Evolutionary conservation across 176 grass and related monocot species (phyloP).

Genomic region (Saccharum spontaneum): DNA sequence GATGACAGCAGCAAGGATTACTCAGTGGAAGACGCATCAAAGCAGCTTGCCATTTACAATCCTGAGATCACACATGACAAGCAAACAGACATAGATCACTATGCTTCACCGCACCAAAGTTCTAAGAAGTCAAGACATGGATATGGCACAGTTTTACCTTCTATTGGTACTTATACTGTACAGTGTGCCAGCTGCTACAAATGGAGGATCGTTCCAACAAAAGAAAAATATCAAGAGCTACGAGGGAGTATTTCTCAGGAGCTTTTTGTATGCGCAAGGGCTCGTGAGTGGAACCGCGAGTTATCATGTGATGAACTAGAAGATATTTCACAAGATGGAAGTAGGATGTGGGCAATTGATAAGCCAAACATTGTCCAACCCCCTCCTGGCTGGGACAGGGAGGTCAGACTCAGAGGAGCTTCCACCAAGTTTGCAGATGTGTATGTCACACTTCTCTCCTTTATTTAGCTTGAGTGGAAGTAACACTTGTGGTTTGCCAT

Average conservation of each 20-base stretch:
- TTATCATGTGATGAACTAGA: conserved; percentile 67
- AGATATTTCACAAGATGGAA: conserved; percentile 80
- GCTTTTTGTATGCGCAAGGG: conserved; percentile 59
- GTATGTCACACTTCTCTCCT: conserved; percentile 43
- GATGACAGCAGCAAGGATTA: conserved; percentile 33
- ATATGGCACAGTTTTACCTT: conserved; percentile 39
- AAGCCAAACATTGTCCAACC: conserved; percentile 67
- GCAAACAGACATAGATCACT: conserved; percentile 3
- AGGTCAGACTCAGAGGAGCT: conserved; percentile 77
- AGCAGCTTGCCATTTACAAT: conserved; percentile 42
- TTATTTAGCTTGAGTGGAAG: conserved; percentile 27
- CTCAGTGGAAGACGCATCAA: conserved; percentile 32
- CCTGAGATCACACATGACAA: conserved; percentile 23
- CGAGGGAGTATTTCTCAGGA: conserved; percentile 58
- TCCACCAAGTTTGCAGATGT: conserved; percentile 84
- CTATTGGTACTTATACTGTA: conserved; percentile 69
- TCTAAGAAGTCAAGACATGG: conserved; percentile 16
- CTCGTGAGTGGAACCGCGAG: conserved; percentile 60
- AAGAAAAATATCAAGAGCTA: conserved; percentile 90
- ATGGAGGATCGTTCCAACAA: conserved; percentile 84
- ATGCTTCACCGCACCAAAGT: not conserved
- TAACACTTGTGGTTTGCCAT: not conserved
- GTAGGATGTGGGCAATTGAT: conserved; percentile 78
- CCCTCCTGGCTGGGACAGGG: conserved; percentile 79
- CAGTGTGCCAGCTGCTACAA: conserved; percentile 78